Evolutionary conservation across 768 basidiomycete species (phyloP), one percentile per base, ranked within the genome.

Genomic region (Boletus huronensis): DNA sequence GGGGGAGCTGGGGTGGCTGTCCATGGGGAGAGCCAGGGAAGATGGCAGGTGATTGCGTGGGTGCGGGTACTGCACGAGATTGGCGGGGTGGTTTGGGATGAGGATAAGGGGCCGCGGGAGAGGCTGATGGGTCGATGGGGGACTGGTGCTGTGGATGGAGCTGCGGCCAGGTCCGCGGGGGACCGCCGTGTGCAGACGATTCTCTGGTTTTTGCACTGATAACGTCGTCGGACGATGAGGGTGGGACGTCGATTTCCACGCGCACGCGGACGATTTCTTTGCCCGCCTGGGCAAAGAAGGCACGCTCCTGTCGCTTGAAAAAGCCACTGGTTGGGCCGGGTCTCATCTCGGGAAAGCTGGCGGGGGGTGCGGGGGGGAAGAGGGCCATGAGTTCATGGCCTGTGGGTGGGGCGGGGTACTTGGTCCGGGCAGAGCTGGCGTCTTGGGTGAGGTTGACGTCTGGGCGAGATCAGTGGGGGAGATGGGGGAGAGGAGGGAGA

Each of bases 341-440:
- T 52, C 81, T 74, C 71, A 82, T 76, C 59, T 82, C 81, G 29
- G 76, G 73, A 48, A 79, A 80, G 48, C 40, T 78, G 42, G 79
- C 75, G 1, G 88, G 88, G 16, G 87, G 79, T 4, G 82, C 74
- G 6, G 88, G 79, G 1, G 89, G 89, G 65, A 90, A 91, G 74
- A 91, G 80, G 14, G 86, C 86, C 89, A 91, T 91, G 61, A 91
- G 79, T 60, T 91, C 87, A 61, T 91, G 88, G 2, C 88, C 88
- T 0, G 86, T 88, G 5, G 87, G 85, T 1, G 89, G 89, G 1
- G 85, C 81, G 17, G 88, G 88, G 65, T 82, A 88, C 58, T 83
- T 84, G 53, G 9, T 84, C 75, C 3, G 78, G 3, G 72, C 66
- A 54, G 76, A 72, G 59, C 79, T 79, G 52, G 77, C 73, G 38